Percentiles rank a stretch among this genome's conserved stretches.
Conservation (phyloP, 1,284 basidiomycete genomes). For the Naganishia albida region DNA sequence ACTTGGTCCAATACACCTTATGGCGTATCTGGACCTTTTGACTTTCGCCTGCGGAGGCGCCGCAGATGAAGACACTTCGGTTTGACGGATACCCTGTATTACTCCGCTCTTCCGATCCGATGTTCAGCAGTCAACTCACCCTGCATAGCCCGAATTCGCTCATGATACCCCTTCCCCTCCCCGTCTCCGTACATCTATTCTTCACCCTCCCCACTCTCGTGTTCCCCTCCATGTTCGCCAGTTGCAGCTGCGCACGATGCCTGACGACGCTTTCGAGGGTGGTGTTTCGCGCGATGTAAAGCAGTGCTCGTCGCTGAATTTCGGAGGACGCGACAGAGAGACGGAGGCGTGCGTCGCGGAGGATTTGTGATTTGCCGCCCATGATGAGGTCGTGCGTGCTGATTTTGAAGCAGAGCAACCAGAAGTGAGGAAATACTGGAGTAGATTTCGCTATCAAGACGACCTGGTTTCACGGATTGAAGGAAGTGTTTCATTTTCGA, state of each 20-base stretch:
- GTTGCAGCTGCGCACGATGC: slow-evolving; percentile 92
- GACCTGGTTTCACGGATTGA: no score
- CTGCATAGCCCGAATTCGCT: slow-evolving; percentile 84
- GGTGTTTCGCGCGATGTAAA: slow-evolving; percentile 86
- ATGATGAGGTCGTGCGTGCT: slow-evolving; percentile 31
- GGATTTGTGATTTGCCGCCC: slow-evolving; percentile 42
- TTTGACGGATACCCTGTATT: no score
- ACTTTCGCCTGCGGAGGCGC: no score
- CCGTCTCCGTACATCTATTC: slow-evolving; percentile 81
- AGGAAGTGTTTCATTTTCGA: no score
- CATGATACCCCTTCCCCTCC: slow-evolving; percentile 81
- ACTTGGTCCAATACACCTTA: no score
- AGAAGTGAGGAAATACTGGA: no score
- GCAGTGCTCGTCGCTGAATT: slow-evolving; percentile 78
- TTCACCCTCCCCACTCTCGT: slow-evolving; percentile 81
- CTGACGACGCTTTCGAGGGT: slow-evolving; percentile 78
- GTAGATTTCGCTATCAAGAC: no score
- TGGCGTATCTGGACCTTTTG: no score
- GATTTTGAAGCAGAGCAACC: background rate
- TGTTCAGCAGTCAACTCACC: no score
- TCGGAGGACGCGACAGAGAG: slow-evolving; percentile 65
- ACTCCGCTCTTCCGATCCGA: no score
- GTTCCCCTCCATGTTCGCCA: slow-evolving; percentile 82
- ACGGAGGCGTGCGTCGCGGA: slow-evolving; percentile 51
- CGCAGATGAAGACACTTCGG: no score